A percentile compares a stretch with the other conserved stretches of the same genome.
These are phyloP conservation scores for Talaromyces sp. DNA, from an alignment of 2,329 filamentous ascomycete genomes.

Conservation along the genomic window DNA sequence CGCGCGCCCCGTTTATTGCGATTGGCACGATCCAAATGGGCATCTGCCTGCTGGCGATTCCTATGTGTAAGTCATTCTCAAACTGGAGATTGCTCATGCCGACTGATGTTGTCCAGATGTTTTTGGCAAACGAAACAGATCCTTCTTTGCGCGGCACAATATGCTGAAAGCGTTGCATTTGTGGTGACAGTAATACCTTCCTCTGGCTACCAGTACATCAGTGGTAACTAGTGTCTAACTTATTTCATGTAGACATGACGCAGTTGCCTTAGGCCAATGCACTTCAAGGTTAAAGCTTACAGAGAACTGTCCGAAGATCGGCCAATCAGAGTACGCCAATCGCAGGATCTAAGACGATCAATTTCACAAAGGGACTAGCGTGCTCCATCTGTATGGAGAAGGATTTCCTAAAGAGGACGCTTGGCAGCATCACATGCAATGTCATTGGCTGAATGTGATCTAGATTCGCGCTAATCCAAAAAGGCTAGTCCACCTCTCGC, in stretches of 20 bases:
- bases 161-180: constrained; percentile 52
- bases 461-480: neutral
- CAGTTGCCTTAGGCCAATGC: neutral
- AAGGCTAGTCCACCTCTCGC: neutral
- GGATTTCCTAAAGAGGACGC: neutral
- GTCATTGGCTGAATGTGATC: neutral
- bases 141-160: constrained; percentile 72
- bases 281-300: neutral
- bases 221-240: too few relatives aligned
- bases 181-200: constrained; percentile 20
- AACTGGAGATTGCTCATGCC: neutral
- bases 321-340: neutral
- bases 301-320: constrained; percentile 1
- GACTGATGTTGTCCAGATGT: constrained; percentile 54
- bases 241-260: neutral
- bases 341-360: neutral
- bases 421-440: neutral
- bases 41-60: constrained; percentile 70
- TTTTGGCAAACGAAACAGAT: constrained; percentile 71
- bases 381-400: neutral
- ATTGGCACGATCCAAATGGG: constrained; percentile 73
- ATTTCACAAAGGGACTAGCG: neutral
- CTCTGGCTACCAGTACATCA: too few relatives aligned
- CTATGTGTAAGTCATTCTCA: constrained; percentile 66
- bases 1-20: constrained; percentile 58